Percentiles rank a stretch among this genome's conserved stretches.
Evolutionary conservation across 139 green algal genomes (phyloP).

Genomic region (Chlamydomonas schloesseri): DNA sequence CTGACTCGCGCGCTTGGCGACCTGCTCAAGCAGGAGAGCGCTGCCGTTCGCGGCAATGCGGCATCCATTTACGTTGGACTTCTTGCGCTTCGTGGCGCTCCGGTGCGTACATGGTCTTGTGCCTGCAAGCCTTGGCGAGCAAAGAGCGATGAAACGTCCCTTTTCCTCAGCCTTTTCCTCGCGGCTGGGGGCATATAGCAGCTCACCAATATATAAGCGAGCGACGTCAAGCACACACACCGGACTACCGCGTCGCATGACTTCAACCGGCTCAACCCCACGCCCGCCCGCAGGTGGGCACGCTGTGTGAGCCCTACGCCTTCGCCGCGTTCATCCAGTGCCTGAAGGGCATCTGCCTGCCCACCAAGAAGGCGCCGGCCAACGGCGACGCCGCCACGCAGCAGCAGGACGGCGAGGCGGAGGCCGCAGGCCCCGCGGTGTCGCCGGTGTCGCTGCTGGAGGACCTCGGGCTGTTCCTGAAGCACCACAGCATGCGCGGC

Average conservation of each 20-base stretch:
- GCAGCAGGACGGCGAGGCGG: background rate
- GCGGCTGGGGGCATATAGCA: too few species aligned
- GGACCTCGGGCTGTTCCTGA: constrained; percentile 1
- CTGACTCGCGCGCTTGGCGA: constrained; percentile 34
- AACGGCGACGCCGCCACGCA: constrained; percentile 13
- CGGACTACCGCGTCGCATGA: too few species aligned
- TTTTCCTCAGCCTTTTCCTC: too few species aligned
- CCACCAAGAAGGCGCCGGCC: background rate
- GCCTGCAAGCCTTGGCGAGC: background rate
- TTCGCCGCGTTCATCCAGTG: constrained; percentile 42
- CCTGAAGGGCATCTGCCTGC: constrained; percentile 22
- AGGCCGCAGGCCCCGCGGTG: background rate
- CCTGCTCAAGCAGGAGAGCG: constrained; percentile 16
- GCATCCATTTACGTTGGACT: constrained; percentile 12
- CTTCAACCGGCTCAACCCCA: too few species aligned
- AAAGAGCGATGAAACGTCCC: too few species aligned
- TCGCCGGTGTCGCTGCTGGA: constrained; percentile 1
- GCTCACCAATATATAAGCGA: too few species aligned
- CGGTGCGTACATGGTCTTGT: constrained; percentile 31
- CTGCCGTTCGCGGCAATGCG: background rate
- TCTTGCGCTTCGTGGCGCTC: constrained; percentile 28
- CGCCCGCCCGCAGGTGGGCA: constrained; percentile 45
- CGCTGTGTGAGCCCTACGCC: constrained; percentile 46
- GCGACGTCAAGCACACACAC: too few species aligned
- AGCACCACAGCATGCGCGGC: constrained; percentile 9